These are phyloP conservation scores for Porphyrellus sp. DNA, from an alignment of 1,284 basidiomycete species.

Conservation along the genomic window DNA sequence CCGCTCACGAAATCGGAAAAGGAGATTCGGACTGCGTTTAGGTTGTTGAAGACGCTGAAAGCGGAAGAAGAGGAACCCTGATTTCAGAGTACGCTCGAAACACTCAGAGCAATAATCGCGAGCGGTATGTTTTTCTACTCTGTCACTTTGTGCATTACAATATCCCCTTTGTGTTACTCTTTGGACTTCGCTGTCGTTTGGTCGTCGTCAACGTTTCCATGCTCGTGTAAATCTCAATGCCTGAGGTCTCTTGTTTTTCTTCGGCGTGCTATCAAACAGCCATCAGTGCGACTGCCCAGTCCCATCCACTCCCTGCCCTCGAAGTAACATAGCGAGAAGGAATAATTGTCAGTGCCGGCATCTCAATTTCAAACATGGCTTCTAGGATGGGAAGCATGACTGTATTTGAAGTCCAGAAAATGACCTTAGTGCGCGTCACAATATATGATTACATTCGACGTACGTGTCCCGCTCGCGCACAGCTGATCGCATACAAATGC, in stretches of 20 bases:
- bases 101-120: not conserved
- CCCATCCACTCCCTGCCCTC: constrained; percentile 46
- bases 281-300: constrained; percentile 50
- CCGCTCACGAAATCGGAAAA: constrained; percentile 86
- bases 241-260: not conserved
- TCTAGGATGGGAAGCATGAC: constrained; percentile 20
- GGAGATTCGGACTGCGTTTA: constrained; percentile 79
- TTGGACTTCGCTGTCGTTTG: constrained; percentile 1
- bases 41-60: constrained; percentile 69
- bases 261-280: constrained; percentile 15
- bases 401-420: not conserved
- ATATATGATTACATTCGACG: constrained; percentile 8
- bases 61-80: constrained; percentile 52
- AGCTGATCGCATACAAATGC: constrained; percentile 22
- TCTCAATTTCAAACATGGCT: constrained; percentile 18
- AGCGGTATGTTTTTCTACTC: constrained; percentile 15
- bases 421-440: not conserved
- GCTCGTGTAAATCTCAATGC: constrained; percentile 6
- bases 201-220: not conserved
- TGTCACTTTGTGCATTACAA: constrained; percentile 1
- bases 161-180: constrained; percentile 8
- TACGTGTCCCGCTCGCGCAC: constrained; percentile 10
- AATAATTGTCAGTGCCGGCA: constrained; percentile 50
- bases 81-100: constrained; percentile 11
- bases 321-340: constrained; percentile 52